Conservation (phyloP, 345 rosid species). For the Excoecaria cochinchinensis region DNA sequence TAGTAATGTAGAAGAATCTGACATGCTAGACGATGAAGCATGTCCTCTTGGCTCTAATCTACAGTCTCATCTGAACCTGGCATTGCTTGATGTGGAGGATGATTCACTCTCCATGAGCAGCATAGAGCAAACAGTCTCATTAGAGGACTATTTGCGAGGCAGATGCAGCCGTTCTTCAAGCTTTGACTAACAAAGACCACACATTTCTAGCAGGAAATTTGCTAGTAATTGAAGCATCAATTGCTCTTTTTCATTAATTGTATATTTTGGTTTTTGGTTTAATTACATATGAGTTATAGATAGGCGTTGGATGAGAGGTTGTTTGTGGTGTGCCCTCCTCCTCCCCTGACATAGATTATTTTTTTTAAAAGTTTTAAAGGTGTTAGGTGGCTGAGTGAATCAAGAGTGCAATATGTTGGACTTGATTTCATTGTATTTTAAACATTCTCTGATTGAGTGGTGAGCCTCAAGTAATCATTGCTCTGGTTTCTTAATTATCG, state of each 20-base stretch:
- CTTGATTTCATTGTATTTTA: constrained; percentile 1
- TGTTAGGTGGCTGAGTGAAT: constrained; percentile 23
- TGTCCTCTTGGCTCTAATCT: constrained; percentile 5
- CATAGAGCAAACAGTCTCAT: constrained; percentile 48
- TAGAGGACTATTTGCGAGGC: constrained; percentile 45
- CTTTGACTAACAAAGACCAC: constrained; percentile 54
- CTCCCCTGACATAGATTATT: constrained; percentile 33
- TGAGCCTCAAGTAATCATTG: constrained; percentile 2
- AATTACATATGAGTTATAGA: constrained; percentile 8
- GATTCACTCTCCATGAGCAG: constrained; percentile 34
- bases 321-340: constrained; percentile 74
- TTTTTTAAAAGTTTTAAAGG: neutral
- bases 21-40: constrained; percentile 20
- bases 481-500: neutral
- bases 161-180: constrained; percentile 92
- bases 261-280: neutral
- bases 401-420: constrained; percentile 17
- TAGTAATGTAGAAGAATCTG: constrained; percentile 14
- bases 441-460: constrained; percentile 7
- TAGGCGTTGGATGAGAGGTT: constrained; percentile 73
- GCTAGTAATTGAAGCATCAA: constrained; percentile 5
- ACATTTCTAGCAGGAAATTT: constrained; percentile 2
- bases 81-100: constrained; percentile 33
- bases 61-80: constrained; percentile 33
- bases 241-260: constrained; percentile 6